Base-by-base conservation (phyloP, 2,329 filamentous ascomycete genomes). In the Fusarium sp. region DNA sequence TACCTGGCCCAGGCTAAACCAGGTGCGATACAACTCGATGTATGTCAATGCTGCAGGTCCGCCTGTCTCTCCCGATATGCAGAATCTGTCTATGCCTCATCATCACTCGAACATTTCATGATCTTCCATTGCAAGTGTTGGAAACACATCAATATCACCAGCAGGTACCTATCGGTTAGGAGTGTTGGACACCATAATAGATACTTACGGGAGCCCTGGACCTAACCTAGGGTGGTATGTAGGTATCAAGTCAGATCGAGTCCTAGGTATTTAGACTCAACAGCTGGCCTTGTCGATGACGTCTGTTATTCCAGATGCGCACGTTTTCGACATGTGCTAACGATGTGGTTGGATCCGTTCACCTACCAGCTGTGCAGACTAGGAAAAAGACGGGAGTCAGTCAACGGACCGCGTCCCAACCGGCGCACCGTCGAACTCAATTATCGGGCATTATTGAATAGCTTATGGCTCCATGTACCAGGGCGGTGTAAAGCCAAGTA, bases 351-450 rank as follows among this genome's bases (percentile, higher is more conserved):
- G 69, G 70, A 57, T 63, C 62, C 72, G 64, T 71, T 68, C 60
- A 54, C 53, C 58, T 73, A 49, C 44, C 72, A 65, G 50, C 65
- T 64, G n/a, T 49, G 58, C 49, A 58, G 67, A 62, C 72, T 75
- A 75, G 74, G 69, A 65, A 75, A 74, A 75, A 74, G 70, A 75
- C 72, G 73, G 74, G 69, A 72, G 62, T 75, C 67, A 69, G 67
- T 71, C 50, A 64, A 62, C 74, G 74, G 74, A 74, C 74, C 74
- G 74, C 74, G 66, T 65, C 66, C 71, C 66, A 70, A 67, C 73
- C 63, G 66, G 64, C 63, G 57, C 69, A 72, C 74, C 73, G 72
- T 72, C 63, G 59, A 75, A 75, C 72, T 73, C 74, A 75, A 73
- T 73, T 58, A 48, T 61, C 59, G 58, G 57, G 63, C 51, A 62